Conservation (phyloP, 2,329 filamentous ascomycete genomes). For the Pseudofabraea citricarpa region DNA sequence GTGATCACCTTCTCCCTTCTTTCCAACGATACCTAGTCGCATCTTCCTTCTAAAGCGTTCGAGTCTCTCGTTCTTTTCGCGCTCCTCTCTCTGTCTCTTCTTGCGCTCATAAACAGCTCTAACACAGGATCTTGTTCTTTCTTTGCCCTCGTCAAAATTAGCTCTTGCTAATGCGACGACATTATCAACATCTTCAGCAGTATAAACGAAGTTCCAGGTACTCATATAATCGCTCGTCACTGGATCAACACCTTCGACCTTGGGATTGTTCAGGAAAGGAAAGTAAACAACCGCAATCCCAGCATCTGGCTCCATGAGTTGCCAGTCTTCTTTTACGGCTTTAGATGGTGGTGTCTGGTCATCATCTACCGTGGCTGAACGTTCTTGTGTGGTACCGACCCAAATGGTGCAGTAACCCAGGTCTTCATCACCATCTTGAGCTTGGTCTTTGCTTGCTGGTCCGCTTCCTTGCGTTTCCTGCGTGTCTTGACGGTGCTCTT, state of each 20-base stretch:
- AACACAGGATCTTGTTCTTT: slow-evolving; percentile 73
- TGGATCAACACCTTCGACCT: slow-evolving; percentile 78
- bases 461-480: slow-evolving; percentile 19
- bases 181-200: slow-evolving; percentile 79
- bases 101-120: slow-evolving; percentile 91
- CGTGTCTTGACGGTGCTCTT: slow-evolving; percentile 28
- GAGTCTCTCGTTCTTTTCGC: slow-evolving; percentile 35
- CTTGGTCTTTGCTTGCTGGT: slow-evolving; percentile 37
- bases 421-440: slow-evolving; percentile 39
- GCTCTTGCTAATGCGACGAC: slow-evolving; percentile 78
- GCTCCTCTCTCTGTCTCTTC: slow-evolving; percentile 60
- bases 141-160: slow-evolving; percentile 80
- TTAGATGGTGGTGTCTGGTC: slow-evolving; percentile 40
- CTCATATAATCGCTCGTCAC: slow-evolving; percentile 79
- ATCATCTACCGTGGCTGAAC: slow-evolving; percentile 46
- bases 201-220: slow-evolving; percentile 98
- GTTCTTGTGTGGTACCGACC: slow-evolving; percentile 81
- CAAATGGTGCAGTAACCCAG: slow-evolving; percentile 92
- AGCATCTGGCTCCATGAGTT: slow-evolving; percentile 69
- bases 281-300: slow-evolving; percentile 89
- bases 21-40: slow-evolving; percentile 45
- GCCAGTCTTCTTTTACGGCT: slow-evolving; percentile 57
- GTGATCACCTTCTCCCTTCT: slow-evolving; percentile 60
- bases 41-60: slow-evolving; percentile 42
- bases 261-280: slow-evolving; percentile 78